phyloP scores from a whole-genome alignment of 768 basidiomycete species.

The Pleurotus tuoliensis region DNA sequence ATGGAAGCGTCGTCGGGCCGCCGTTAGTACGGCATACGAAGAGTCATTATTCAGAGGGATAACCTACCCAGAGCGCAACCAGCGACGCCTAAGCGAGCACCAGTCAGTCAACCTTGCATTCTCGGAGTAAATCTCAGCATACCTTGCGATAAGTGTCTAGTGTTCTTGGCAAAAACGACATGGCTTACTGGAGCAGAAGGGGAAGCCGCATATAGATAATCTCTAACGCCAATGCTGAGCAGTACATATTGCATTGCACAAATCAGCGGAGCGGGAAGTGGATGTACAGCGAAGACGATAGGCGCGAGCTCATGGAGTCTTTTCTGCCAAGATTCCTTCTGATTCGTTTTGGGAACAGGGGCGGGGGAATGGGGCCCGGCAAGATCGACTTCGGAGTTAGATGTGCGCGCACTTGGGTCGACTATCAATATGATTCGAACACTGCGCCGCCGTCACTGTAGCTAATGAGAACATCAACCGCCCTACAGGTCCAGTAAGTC shows the following conservation, averaged over 20 bases:
- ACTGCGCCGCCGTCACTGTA: no score
- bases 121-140: not conserved
- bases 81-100: not conserved
- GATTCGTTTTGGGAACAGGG: no score
- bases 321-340: no score
- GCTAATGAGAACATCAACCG: no score
- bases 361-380: no score
- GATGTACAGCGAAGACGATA: not conserved
- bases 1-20: not conserved
- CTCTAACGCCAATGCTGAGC: not conserved
- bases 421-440: no score
- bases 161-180: not conserved
- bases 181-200: not conserved
- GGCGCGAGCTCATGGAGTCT: not conserved
- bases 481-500: no score
- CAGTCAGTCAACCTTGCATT: no score
- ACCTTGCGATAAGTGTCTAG: constrained; percentile 5
- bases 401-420: no score
- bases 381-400: no score
- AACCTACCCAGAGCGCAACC: constrained; percentile 1
- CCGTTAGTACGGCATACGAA: not conserved
- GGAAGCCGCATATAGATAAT: not conserved
- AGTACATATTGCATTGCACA: constrained; percentile 3
- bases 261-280: constrained; percentile 5
- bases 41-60: not conserved